Evolutionary conservation across 1,139 yeast genomes (phyloP).

Genomic region (Candida sp.): DNA sequence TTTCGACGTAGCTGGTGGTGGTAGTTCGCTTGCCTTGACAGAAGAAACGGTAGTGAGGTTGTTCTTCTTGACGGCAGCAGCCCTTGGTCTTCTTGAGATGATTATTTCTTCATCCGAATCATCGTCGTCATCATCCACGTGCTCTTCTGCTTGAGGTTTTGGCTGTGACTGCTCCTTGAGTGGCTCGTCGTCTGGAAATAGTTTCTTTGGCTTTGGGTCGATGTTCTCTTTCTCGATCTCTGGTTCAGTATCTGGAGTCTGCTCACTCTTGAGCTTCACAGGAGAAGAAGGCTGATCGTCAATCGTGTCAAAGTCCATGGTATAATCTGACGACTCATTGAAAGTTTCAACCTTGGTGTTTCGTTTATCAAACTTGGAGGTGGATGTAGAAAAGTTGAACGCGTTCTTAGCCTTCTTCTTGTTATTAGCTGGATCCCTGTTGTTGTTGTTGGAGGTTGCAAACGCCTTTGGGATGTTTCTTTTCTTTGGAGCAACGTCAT

Average conservation of each 20-base stretch:
- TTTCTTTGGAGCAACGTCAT: constrained; percentile 25
- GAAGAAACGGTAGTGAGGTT: constrained; percentile 25
- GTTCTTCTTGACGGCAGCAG: constrained; percentile 26
- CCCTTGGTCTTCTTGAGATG: constrained; percentile 49
- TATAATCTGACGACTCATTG: constrained; percentile 19
- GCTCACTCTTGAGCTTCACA: constrained; percentile 13
- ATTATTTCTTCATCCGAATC: constrained; percentile 62
- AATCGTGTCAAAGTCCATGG: constrained; percentile 24
- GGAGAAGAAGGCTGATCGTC: constrained; percentile 34
- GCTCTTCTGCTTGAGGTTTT: constrained; percentile 13
- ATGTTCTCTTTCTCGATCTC: constrained; percentile 17
- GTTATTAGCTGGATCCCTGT: constrained; percentile 18
- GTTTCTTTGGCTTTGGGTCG: constrained; percentile 8
- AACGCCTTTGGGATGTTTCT: constrained; percentile 12
- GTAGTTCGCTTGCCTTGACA: constrained; percentile 23
- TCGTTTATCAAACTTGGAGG: constrained; percentile 17
- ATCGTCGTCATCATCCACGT: constrained; percentile 19
- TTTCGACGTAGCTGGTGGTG: constrained; percentile 28
- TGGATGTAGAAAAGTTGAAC: constrained; percentile 32
- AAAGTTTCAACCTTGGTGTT: constrained; percentile 14
- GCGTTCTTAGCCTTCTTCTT: constrained; percentile 18
- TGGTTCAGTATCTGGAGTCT: constrained; percentile 14
- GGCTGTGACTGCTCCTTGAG: not conserved
- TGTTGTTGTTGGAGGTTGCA: constrained; percentile 13
- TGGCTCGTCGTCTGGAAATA: not conserved